Base-by-base conservation (phyloP, 2,329 filamentous ascomycete genomes). In the Cordyceps cicadae region DNA sequence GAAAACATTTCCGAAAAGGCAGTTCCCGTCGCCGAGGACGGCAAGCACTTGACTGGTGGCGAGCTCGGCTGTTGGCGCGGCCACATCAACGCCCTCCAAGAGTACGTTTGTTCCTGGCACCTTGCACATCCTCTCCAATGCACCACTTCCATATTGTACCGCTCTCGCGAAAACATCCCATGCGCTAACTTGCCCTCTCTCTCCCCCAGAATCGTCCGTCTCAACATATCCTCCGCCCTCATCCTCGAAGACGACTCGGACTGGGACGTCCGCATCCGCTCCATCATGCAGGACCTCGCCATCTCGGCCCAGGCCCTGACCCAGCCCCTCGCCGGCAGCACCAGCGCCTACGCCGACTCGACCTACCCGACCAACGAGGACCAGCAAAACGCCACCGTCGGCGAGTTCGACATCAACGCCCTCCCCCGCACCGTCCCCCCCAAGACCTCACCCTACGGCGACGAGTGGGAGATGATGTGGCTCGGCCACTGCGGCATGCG, bases 181-280 rank as follows among this genome's bases (percentile, higher is more conserved):
- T 17, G 39, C 6, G 53, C 53, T 61, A 49, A 53, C 41, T 14
- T n/a, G 3, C 37, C 24, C 21, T 15, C 4, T 1, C 29, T 5
- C 29, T 7, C 29, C 29, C n/a, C 32, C 21, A 71, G 71, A 21
- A 71, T 82, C 14, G 71, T 82, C 14, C 69, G 75, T 24, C 69
- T 75, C 12, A 73, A 75, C 43, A 64, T 80, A 4, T 70, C 72
- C 2, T 77, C 76, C 1, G 79, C 78, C 0, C 69, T 83, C 1
- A 77, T 83, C 29, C 67, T 83, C 32, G 81, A 83, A 65, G 81
- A 83, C 64, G 81, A 83, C 61, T 75, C 78, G 11, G 81, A 83
- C 68, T 83, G 81, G 81, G 81, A 83, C 59, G 69, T 82, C 26
- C 72, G 73, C 0, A 67, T 83, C 39, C 78, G 79, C 49, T 59